These are phyloP conservation scores for Cymodocea nodosa DNA, from an alignment of 116 monocot genomes.

Conservation along the genomic window DNA sequence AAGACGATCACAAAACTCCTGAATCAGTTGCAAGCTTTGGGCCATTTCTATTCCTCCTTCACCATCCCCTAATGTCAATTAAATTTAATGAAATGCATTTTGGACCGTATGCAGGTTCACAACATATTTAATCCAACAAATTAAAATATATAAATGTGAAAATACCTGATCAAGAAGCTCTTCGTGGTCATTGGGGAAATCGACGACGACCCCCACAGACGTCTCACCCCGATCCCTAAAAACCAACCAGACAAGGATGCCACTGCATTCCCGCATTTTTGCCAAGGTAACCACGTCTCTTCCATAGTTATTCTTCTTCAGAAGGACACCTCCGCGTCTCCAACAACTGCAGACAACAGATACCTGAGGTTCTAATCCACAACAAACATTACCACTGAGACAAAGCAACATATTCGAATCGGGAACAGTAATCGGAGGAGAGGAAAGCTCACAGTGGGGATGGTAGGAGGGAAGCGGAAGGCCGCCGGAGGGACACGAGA, in stretches of 20 bases:
- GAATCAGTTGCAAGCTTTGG: constrained; percentile 73
- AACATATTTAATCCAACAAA: neutral
- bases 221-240: constrained; percentile 3
- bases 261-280: neutral
- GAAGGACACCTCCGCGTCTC: no score
- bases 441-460: neutral
- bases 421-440: neutral
- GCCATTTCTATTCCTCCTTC: constrained; percentile 98
- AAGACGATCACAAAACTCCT: constrained; percentile 71
- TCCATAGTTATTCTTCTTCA: neutral
- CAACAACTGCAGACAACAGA: no score
- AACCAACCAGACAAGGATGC: neutral
- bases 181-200: constrained; percentile 21
- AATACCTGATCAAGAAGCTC: constrained; percentile 27
- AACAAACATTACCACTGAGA: no score
- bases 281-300: neutral
- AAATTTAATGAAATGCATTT: constrained; percentile 1
- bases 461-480: neutral
- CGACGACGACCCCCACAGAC: neutral
- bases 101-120: neutral
- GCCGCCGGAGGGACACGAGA: neutral
- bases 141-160: constrained; percentile 50
- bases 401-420: no score
- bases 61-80: constrained; percentile 60
- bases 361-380: no score